These are phyloP conservation scores for Penicillium griseofulvum DNA, from an alignment of 2,329 filamentous ascomycete genomes.

Conservation along the genomic window DNA sequence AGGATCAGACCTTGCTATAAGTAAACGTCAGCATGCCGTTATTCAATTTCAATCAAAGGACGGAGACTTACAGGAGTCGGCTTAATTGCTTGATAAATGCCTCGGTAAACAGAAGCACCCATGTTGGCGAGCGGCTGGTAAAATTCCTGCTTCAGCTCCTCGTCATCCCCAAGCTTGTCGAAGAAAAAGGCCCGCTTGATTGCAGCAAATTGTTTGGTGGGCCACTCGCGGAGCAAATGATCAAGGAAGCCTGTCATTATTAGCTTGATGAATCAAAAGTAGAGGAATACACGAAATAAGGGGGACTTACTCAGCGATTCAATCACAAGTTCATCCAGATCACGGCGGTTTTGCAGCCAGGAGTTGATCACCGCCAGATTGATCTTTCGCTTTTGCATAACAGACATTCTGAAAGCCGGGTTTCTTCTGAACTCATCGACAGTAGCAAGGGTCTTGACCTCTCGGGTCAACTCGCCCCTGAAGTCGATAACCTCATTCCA, in stretches of 20 bases:
- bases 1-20: constrained; percentile 65
- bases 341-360: constrained; percentile 62
- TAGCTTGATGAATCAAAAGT: constrained; percentile 1
- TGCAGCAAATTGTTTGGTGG: constrained; percentile 63
- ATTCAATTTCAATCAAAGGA: background rate
- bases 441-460: constrained; percentile 43
- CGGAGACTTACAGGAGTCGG: constrained; percentile 58
- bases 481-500: constrained; percentile 66
- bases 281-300: background rate
- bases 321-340: constrained; percentile 66
- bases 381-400: constrained; percentile 60
- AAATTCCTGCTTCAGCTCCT: constrained; percentile 51
- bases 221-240: constrained; percentile 79
- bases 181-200: constrained; percentile 82
- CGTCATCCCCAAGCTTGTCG: constrained; percentile 49
- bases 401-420: constrained; percentile 54
- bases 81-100: constrained; percentile 81
- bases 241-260: constrained; percentile 69
- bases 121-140: constrained; percentile 26
- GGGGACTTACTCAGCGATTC: constrained; percentile 67
- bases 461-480: constrained; percentile 60
- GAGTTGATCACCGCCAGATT: constrained; percentile 63
- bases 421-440: background rate
- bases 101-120: constrained; percentile 77
- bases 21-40: background rate